phyloP scores from a whole-genome alignment of 768 basidiomycete genomes.

The Boletus edulis region DNA sequence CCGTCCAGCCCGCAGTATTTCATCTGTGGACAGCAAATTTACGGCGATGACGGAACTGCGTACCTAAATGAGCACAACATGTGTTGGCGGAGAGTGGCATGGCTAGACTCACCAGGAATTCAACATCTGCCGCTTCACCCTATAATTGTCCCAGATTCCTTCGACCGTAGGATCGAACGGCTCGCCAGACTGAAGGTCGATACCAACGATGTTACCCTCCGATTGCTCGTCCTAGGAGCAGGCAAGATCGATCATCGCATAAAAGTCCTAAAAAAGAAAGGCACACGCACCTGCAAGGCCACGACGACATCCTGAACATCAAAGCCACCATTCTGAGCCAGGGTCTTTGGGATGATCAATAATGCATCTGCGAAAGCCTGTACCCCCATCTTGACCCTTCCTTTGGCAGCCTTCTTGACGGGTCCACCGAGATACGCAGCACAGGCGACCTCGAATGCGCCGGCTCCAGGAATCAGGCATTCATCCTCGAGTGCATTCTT shows the following conservation, averaged over 20 bases:
- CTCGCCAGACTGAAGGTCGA: slow-evolving; percentile 92
- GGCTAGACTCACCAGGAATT: slow-evolving; percentile 77
- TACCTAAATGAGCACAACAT: slow-evolving; percentile 26
- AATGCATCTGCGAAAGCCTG: slow-evolving; percentile 96
- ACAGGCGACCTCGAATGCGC: slow-evolving; percentile 95
- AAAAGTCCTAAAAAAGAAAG: not conserved
- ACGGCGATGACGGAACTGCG: slow-evolving; percentile 88
- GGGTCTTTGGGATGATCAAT: slow-evolving; percentile 92
- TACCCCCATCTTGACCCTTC: slow-evolving; percentile 94
- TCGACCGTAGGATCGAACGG: slow-evolving; percentile 95
- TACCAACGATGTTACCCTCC: slow-evolving; percentile 88
- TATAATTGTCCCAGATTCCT: slow-evolving; percentile 98
- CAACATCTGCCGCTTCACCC: slow-evolving; percentile 98
- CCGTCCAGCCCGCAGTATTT: slow-evolving; percentile 87
- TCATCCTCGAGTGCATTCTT: slow-evolving; percentile 97
- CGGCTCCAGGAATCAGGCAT: slow-evolving; percentile 89
- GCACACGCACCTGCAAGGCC: slow-evolving; percentile 67
- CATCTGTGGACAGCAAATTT: slow-evolving; percentile 93
- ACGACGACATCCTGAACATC: slow-evolving; percentile 97
- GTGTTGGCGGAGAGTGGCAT: slow-evolving; percentile 10
- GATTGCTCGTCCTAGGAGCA: slow-evolving; percentile 79
- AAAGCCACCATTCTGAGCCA: slow-evolving; percentile 94
- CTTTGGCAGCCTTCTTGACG: slow-evolving; percentile 86
- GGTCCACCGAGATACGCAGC: slow-evolving; percentile 76
- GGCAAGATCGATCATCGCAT: slow-evolving; percentile 10